Conservation (phyloP, 495 filamentous ascomycete species). For the Bacidia gigantensis region DNA sequence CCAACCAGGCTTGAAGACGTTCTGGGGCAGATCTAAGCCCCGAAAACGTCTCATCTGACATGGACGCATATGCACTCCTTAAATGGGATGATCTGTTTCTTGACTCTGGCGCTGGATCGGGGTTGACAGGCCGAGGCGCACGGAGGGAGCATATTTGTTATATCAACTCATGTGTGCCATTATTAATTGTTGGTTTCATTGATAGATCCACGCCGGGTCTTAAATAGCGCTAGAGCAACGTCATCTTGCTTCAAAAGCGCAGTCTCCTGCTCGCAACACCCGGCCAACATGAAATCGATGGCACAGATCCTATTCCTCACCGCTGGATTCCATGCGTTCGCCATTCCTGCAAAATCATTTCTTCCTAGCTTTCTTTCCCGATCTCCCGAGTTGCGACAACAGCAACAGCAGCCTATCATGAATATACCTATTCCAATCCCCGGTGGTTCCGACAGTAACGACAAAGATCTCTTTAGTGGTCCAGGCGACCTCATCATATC, state of each 20-base stretch:
- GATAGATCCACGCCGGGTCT: background rate
- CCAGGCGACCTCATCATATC: slow-evolving; percentile 46
- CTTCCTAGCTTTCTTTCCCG: slow-evolving; percentile 8
- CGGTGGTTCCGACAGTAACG: slow-evolving; percentile 23
- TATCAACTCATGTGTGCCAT: background rate
- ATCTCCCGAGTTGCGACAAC: background rate
- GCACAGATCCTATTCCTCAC: slow-evolving; percentile 2
- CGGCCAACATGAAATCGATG: background rate
- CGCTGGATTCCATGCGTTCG: background rate
- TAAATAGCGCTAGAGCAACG: background rate
- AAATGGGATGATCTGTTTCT: background rate
- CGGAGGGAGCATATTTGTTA: background rate
- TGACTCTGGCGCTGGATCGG: background rate
- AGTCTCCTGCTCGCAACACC: background rate
- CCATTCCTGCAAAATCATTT: background rate
- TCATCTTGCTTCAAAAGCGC: background rate
- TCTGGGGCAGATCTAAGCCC: background rate
- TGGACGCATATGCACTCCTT: background rate
- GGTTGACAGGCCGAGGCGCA: background rate
- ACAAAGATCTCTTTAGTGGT: slow-evolving; percentile 17
- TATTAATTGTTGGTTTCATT: too few relatives aligned
- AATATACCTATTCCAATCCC: slow-evolving; percentile 22
- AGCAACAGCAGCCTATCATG: slow-evolving; percentile 14
- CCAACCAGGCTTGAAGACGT: background rate
- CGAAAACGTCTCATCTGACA: background rate